Conservation (phyloP, 345 rosid genomes). For the Eucalyptus marginata region DNA sequence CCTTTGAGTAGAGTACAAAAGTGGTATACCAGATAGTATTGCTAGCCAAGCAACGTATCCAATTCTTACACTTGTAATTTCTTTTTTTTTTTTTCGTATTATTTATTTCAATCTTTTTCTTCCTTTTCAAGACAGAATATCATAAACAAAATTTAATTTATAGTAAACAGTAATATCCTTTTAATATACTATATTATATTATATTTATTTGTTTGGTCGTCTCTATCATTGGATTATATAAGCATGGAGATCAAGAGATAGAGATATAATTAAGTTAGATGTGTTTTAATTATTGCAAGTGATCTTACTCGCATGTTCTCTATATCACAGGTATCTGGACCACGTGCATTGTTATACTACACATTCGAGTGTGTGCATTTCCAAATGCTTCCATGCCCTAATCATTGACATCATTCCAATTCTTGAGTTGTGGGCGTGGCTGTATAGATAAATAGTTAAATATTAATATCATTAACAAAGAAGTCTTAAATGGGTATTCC, state of each 20-base stretch:
- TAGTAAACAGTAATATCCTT: neutral
- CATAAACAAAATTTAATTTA: neutral
- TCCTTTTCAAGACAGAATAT: neutral
- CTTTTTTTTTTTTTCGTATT: too few relatives aligned
- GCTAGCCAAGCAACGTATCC: neutral
- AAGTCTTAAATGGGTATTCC: rapidly evolving
- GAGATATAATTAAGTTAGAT: neutral
- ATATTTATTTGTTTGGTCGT: neutral
- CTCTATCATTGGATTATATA: neutral
- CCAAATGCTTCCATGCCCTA: neutral
- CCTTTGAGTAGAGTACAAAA: neutral
- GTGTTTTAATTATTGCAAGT: neutral
- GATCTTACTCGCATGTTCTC: neutral
- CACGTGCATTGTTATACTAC: neutral
- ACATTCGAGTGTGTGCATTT: neutral
- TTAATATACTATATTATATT: neutral
- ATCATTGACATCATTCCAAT: neutral
- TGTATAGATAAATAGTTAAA: neutral
- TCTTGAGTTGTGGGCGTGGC: neutral
- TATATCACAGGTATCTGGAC: neutral
- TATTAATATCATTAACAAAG: neutral
- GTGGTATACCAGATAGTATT: neutral
- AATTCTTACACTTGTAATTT: neutral
- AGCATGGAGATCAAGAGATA: neutral
- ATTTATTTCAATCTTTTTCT: neutral